Evolutionary conservation across 1,284 basidiomycete genomes (phyloP).

Genomic region (Agaricales sp.): DNA sequence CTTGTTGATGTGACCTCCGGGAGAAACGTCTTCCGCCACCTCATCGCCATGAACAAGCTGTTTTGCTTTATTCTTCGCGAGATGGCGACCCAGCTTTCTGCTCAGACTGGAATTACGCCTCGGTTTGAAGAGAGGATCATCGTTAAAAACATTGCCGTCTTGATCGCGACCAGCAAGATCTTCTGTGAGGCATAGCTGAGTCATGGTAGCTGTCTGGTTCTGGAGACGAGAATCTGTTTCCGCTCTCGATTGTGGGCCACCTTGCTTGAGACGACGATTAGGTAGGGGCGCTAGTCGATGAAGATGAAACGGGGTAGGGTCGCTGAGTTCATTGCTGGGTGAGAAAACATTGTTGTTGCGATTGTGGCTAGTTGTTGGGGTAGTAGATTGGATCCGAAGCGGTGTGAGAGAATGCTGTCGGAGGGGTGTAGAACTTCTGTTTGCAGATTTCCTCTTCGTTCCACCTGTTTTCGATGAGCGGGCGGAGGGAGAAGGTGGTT

Average conservation of each 20-base stretch:
- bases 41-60: constrained; percentile 31
- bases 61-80: constrained; percentile 25
- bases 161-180: constrained; percentile 29
- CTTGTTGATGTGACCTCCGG: constrained; percentile 63
- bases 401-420: constrained; percentile 36
- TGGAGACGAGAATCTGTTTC: constrained; percentile 55
- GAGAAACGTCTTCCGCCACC: constrained; percentile 59
- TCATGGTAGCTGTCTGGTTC: constrained; percentile 54
- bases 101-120: constrained; percentile 12
- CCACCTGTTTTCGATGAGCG: constrained; percentile 19
- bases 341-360: constrained; percentile 15
- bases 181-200: constrained; percentile 50
- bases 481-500: not conserved
- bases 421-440: constrained; percentile 30
- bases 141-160: constrained; percentile 17
- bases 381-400: constrained; percentile 29
- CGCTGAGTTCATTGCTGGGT: no score
- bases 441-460: constrained; percentile 52
- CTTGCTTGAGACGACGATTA: constrained; percentile 41
- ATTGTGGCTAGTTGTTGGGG: constrained; percentile 21
- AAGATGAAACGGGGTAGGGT: constrained; percentile 24
- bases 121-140: constrained; percentile 9
- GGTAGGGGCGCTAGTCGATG: constrained; percentile 57
- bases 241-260: constrained; percentile 46
- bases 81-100: constrained; percentile 17